Conservation (phyloP, 352 stramenopile species). For the Pythium dissotocum region DNA sequence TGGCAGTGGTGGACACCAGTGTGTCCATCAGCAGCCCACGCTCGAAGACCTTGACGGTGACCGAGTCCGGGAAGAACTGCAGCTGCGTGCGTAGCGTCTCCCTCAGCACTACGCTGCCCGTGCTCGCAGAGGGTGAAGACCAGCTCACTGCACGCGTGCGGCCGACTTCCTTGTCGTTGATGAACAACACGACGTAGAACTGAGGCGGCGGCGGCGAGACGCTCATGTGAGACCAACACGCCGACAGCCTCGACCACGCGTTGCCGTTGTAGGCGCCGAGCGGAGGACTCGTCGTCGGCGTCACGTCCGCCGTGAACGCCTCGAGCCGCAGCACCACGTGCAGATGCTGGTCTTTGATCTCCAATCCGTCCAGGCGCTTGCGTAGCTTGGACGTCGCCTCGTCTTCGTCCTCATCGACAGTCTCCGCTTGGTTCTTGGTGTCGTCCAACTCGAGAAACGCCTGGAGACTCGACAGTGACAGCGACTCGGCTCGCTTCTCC, state of each 20-base stretch:
- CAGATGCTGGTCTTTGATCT: constrained; percentile 39
- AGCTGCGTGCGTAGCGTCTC: constrained; percentile 51
- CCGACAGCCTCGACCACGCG: neutral
- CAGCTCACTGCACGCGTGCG: constrained; percentile 27
- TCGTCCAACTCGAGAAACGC: constrained; percentile 45
- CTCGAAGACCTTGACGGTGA: constrained; percentile 55
- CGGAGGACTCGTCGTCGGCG: neutral
- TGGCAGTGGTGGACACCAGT: constrained; percentile 46
- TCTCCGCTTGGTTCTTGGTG: neutral
- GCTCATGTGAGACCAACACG: neutral
- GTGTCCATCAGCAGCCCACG: constrained; percentile 35
- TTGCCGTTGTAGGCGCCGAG: neutral
- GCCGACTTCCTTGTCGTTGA: constrained; percentile 33
- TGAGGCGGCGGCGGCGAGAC: neutral
- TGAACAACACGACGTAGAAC: constrained; percentile 29
- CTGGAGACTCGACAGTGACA: constrained; percentile 39
- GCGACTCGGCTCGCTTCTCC: constrained; percentile 30
- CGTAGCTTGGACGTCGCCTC: constrained; percentile 20
- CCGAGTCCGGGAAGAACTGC: constrained; percentile 48
- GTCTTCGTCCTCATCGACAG: neutral
- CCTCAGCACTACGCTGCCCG: constrained; percentile 41
- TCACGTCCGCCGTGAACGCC: neutral
- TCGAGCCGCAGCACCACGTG: constrained; percentile 30
- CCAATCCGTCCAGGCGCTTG: constrained; percentile 34
- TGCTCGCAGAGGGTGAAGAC: neutral